Evolutionary conservation across 345 rosid species (phyloP), one percentile per base, ranked within the genome.

Genomic region (Moringa oleifera): DNA sequence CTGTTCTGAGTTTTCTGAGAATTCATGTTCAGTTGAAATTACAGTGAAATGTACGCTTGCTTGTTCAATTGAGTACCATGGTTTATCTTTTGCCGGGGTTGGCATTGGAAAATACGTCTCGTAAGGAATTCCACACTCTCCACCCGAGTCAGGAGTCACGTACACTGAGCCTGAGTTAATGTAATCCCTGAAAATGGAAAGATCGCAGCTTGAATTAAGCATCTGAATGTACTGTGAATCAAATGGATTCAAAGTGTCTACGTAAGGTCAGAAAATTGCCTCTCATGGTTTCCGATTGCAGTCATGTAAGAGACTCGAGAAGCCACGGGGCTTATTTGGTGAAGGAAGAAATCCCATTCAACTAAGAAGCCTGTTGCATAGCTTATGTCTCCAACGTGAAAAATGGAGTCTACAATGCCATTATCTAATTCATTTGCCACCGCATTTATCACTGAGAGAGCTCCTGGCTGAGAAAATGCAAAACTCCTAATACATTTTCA

Each of bases 381-480:
- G 73, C 90, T 84, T 62, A 87, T 84, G 67, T 84, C 94, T 59
- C 94, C 94, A 53, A 82, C 82, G 80, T 87, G 94, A 71, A 87
- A 87, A 66, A 87, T 72, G 52, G 88, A 74, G 51, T 84, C 88
- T 56, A 80, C 69, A 9, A 37, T 75, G 1, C 86, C 85, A 2
- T 69, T 64, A 18, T 71, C 66, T 33, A 79, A 65, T 53, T 87
- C 86, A 4, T 73, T 74, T 0, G 53, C 24, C 79, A 87, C 60
- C 17, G 82, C 85, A 23, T 84, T 70, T 4, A 68, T 64, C 67
- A 84, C 94, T 0, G 88, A 79, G 3, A 82, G 51, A 5, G 90
- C 73, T 62, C 94, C 94, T 49, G 94, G 90, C 90, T 84, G 55
- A n/a, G n/a, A n/a, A n/a, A n/a, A n/a, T n/a, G n/a, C n/a, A n/a